phyloP scores from a whole-genome alignment of 1,284 basidiomycete genomes.

The Cystobasidium slooffiae region DNA sequence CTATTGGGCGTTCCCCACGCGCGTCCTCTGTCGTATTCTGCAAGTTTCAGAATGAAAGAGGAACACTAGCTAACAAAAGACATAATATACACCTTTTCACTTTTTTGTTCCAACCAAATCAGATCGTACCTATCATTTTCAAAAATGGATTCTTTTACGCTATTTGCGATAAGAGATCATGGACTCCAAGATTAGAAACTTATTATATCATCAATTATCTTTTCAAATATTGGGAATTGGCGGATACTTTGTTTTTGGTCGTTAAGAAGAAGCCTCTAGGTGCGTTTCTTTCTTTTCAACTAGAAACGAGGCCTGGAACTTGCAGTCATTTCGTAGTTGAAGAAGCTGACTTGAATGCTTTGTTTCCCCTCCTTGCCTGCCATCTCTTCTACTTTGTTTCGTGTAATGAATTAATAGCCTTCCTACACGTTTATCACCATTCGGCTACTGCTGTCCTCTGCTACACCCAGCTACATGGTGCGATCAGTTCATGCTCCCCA shows the following conservation, averaged over 20 bases:
- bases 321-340: no score
- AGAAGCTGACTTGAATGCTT: no score
- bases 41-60: no score
- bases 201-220: slow-evolving; percentile 99
- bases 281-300: slow-evolving; percentile 58
- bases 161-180: slow-evolving; percentile 76
- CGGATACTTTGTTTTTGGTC: slow-evolving; percentile 96
- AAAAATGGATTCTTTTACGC: slow-evolving; percentile 73
- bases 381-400: neutral
- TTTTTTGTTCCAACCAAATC: no score
- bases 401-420: slow-evolving; percentile 56
- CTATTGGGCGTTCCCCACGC: no score
- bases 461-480: slow-evolving; percentile 84
- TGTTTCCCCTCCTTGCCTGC: neutral
- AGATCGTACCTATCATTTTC: slow-evolving; percentile 69
- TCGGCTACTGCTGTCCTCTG: slow-evolving; percentile 96
- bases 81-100: no score
- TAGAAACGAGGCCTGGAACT: neutral
- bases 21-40: no score
- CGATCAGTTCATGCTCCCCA: neutral
- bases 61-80: neutral
- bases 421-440: slow-evolving; percentile 98
- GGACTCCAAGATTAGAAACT: slow-evolving; percentile 66
- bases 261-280: slow-evolving; percentile 96
- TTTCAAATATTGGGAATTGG: slow-evolving; percentile 87